phyloP scores from a whole-genome alignment of 2,329 filamentous ascomycete genomes.

The Fusarium algeriense region DNA sequence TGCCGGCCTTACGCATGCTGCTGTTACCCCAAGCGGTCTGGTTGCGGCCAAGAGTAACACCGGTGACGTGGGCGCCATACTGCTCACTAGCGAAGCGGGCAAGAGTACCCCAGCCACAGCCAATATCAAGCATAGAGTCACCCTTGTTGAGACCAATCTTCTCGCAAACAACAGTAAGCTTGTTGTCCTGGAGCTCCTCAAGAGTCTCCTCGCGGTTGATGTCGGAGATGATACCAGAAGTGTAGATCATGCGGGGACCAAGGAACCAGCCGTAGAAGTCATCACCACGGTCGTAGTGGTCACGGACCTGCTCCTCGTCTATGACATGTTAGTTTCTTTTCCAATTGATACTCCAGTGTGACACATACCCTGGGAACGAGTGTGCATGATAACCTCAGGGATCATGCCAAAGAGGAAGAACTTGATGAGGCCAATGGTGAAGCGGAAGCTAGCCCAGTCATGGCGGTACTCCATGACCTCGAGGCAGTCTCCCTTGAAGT shows the following conservation, averaged over 20 bases:
- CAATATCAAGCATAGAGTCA: constrained; percentile 91
- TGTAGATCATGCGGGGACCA: constrained; percentile 98
- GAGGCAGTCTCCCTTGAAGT: constrained; percentile 93
- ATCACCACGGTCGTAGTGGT: constrained; percentile 97
- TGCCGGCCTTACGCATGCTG: constrained; percentile 83
- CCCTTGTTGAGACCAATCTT: constrained; percentile 88
- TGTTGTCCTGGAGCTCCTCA: constrained; percentile 98
- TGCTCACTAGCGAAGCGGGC: constrained; percentile 92
- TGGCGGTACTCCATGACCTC: constrained; percentile 94
- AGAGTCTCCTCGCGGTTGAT: constrained; percentile 88
- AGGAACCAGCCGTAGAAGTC: constrained; percentile 99
- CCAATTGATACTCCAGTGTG: background rate
- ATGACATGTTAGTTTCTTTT: constrained; percentile 21
- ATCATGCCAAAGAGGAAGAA: constrained; percentile 90
- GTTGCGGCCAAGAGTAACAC: constrained; percentile 94
- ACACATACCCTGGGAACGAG: constrained; percentile 77
- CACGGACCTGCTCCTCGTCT: constrained; percentile 95
- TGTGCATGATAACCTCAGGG: constrained; percentile 92
- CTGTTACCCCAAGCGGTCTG: constrained; percentile 97
- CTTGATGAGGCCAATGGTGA: constrained; percentile 87
- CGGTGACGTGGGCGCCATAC: constrained; percentile 87
- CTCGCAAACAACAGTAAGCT: constrained; percentile 93
- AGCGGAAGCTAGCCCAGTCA: constrained; percentile 96
- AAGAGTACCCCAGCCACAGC: constrained; percentile 97
- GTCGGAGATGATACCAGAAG: constrained; percentile 92